These are phyloP conservation scores for Penicillium sclerotigenum DNA, from an alignment of 2,329 filamentous ascomycete species.

Conservation along the genomic window DNA sequence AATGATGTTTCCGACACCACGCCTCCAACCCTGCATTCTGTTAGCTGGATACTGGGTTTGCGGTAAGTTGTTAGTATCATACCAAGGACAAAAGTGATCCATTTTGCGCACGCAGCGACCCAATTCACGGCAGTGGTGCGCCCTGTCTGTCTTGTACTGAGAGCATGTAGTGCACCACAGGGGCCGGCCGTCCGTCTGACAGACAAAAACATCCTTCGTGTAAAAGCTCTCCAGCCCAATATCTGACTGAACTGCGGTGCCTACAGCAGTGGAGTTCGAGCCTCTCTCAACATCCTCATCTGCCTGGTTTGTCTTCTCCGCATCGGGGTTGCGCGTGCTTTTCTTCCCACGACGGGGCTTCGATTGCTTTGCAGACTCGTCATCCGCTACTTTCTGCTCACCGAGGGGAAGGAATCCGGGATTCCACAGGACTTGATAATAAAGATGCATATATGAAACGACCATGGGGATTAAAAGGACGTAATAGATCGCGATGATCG, in stretches of 20 bases:
- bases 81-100: constrained; percentile 93
- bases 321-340: constrained; percentile 22
- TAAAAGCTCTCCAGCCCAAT: constrained; percentile 74
- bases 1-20: constrained; percentile 82
- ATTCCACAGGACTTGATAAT: constrained; percentile 64
- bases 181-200: constrained; percentile 77
- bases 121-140: constrained; percentile 81
- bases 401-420: constrained; percentile 71
- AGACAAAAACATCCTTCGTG: constrained; percentile 77
- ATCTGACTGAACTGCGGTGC: constrained; percentile 47
- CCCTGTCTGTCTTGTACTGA: constrained; percentile 83
- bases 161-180: constrained; percentile 80
- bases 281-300: constrained; percentile 31
- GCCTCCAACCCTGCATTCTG: constrained; percentile 69
- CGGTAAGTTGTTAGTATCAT: not conserved
- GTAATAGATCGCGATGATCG: constrained; percentile 70
- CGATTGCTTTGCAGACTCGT: constrained; percentile 21
- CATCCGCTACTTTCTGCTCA: constrained; percentile 36
- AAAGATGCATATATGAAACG: constrained; percentile 66
- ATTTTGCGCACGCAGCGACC: constrained; percentile 81
- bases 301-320: constrained; percentile 22
- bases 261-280: constrained; percentile 22
- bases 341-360: constrained; percentile 21
- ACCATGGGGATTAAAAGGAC: constrained; percentile 66
- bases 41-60: constrained; percentile 5